Evolutionary conservation across 805 yeast species (phyloP), one percentile per base, ranked within the genome.

Genomic region (Vanderwaltozyma yarrowii): DNA sequence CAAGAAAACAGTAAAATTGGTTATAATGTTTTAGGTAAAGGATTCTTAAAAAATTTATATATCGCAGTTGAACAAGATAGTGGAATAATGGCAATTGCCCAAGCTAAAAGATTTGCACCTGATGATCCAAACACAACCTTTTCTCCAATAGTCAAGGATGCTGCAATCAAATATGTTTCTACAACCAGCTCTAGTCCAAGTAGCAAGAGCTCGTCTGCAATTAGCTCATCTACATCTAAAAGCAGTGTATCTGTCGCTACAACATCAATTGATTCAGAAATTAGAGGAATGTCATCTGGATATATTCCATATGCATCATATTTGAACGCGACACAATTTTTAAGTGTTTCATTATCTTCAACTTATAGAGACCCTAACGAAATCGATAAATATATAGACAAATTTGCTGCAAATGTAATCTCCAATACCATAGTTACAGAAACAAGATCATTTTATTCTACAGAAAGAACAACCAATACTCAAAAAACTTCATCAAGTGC

Each of bases 21-120:
- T 1, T 74, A 61, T 50, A 65, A 71, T 8, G 49, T 73, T 2
- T 53, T 81, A 29, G 92, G 88, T 2, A 58, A 73, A 7, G 66
- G 81, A 3, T 73, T 80, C 45, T 44, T 81, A 33, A 63, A 63
- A 37, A 62, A 66, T 33, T 58, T 70, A 7, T 80, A 73, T 50
- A 41, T 80, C 29, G 88, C 79, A 0, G 76, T 79, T 28, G 86
- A 81, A 54, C 66, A 74, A 43, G 84, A 70, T 12, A 73, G 72
- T 16, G 56, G 63, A 19, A 60, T 61, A 18, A 51, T 80, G 19
- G 92, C 80, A 0, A 35, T 81, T 35, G 83, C 76, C 1, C 68
- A 68, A 33, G 65, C 78, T 3, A 62, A 63, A 39, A 41, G 34
- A 18, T 23, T 29, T 7, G 24, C 8, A 14, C 14, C 28, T 5